These are phyloP conservation scores for Colletotrichum scovillei DNA, from an alignment of 2,329 filamentous ascomycete genomes.

Conservation along the genomic window DNA sequence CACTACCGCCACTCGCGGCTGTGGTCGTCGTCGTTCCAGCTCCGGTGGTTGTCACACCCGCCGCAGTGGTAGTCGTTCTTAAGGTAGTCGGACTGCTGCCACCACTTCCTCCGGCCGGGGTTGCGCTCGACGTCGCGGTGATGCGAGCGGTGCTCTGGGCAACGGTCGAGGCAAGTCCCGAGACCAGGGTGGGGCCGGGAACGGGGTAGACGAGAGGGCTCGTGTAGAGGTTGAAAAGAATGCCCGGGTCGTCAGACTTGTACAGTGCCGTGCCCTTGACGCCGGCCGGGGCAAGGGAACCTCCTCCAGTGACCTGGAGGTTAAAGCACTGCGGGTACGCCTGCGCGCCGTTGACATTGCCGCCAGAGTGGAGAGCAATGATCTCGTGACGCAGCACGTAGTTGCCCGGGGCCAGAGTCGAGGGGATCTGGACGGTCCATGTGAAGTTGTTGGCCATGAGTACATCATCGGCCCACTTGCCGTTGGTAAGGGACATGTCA, in stretches of 20 bases:
- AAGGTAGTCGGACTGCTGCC: slow-evolving; percentile 24
- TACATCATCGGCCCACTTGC: slow-evolving; percentile 67
- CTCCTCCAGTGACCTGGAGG: slow-evolving; percentile 56
- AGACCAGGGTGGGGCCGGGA: slow-evolving; percentile 45
- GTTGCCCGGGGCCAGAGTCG: slow-evolving; percentile 59
- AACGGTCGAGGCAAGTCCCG: slow-evolving; percentile 24
- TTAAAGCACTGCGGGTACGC: slow-evolving; percentile 65
- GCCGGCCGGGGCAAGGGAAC: slow-evolving; percentile 43
- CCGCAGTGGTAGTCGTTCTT: slow-evolving; percentile 20
- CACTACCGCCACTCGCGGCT: slow-evolving; percentile 22
- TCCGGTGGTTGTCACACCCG: slow-evolving; percentile 14
- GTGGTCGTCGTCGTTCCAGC: slow-evolving; percentile 27
- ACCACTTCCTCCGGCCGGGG: slow-evolving; percentile 31
- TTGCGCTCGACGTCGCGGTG: slow-evolving; percentile 29
- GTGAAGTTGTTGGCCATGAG: slow-evolving; percentile 59
- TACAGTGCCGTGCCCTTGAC: slow-evolving; percentile 51
- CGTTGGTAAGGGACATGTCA: slow-evolving; percentile 52
- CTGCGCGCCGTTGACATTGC: slow-evolving; percentile 54
- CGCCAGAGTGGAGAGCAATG: slow-evolving; percentile 64
- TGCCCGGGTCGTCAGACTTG: slow-evolving; percentile 46
- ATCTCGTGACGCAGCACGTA: slow-evolving; percentile 68
- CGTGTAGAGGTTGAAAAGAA: slow-evolving; percentile 49
- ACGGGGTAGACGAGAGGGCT: slow-evolving; percentile 44
- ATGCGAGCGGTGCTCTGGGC: slow-evolving; percentile 29
- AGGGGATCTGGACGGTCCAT: slow-evolving; percentile 60